These are phyloP conservation scores for Candida smagusa DNA, from an alignment of 1,139 yeast species.

Conservation along the genomic window DNA sequence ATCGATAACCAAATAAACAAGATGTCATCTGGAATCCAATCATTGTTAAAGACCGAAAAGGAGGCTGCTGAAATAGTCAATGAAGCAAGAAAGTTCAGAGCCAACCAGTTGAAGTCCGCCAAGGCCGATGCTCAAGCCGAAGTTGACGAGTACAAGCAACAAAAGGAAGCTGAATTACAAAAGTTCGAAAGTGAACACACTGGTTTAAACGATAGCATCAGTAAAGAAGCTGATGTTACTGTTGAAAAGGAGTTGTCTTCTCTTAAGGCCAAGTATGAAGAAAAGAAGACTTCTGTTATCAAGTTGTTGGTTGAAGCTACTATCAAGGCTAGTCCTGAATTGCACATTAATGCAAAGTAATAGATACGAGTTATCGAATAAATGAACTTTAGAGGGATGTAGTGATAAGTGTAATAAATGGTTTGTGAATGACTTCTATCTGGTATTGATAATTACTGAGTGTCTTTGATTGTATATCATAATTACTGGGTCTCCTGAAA, in stretches of 20 bases:
- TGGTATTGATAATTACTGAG: too few species aligned
- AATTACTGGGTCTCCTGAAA: too few species aligned
- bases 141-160: conserved; percentile 79
- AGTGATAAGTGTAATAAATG: too few species aligned
- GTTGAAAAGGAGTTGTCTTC: conserved; percentile 59
- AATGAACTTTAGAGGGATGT: conserved; percentile 1
- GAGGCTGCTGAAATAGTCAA: conserved; percentile 94
- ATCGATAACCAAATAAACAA: conserved; percentile 7
- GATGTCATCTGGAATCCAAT: conserved; percentile 29
- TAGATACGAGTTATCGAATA: conserved; percentile 1
- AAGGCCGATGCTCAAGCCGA: conserved; percentile 90
- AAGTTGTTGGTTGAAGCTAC: conserved; percentile 79
- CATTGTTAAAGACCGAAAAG: conserved; percentile 70
- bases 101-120: conserved; percentile 88
- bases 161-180: conserved; percentile 81
- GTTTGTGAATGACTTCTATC: too few species aligned
- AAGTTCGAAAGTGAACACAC: conserved; percentile 66
- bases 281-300: conserved; percentile 66
- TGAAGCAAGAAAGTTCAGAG: conserved; percentile 82
- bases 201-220: conserved; percentile 65
- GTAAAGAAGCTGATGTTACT: conserved; percentile 65
- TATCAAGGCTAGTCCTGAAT: conserved; percentile 71
- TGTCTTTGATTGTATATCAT: too few species aligned
- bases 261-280: conserved; percentile 60
- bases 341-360: conserved; percentile 57